Evolutionary conservation across 805 yeast species (phyloP), one percentile per base, ranked within the genome.

Genomic region (Dipodascopsis tothii): DNA sequence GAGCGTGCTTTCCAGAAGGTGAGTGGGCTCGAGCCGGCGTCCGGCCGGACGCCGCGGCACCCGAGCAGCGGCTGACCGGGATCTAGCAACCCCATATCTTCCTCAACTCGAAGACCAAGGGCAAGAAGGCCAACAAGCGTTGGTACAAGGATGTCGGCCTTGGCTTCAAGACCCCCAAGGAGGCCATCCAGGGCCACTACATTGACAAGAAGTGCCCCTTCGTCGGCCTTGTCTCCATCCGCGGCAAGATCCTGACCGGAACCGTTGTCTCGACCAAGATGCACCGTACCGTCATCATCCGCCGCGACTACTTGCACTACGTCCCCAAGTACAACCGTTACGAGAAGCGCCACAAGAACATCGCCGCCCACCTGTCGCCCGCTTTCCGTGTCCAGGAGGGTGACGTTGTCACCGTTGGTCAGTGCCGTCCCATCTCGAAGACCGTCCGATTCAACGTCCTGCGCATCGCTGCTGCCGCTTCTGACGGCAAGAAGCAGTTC

Each of bases 1-100:
- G 98, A 92, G 82, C 90, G 95, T 78, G 98, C 98, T 87, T 92
- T 83, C 95, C 98, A 92, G 82, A 92, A 92, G 94, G 95, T 85
- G 78, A 71, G 94, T 73, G 20, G 21, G 14, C 11, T 14, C 36
- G 36, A 14, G 11, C 6, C 21, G 14, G 37, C 21, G 21, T 14
- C 21, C 38, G 16, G 19, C n/a, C n/a, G n/a, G n/a, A n/a, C n/a
- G n/a, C n/a, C n/a, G n/a, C n/a, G n/a, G n/a, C n/a, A n/a, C n/a
- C n/a, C n/a, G n/a, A n/a, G n/a, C 11, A 21, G 14, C 21, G 4
- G 14, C 40, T 44, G 21, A 44, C 33, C 33, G 21, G 6, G n/a
- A 21, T 40, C 9, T 68, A 85, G 99, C 99, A 92, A 85, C 98
- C 97, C 71, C 98, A 92, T 81, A 90, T 92, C 81, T 92, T 92